Base-by-base conservation (phyloP, 306 rosid species). In the Cicer pinnatifidum region DNA sequence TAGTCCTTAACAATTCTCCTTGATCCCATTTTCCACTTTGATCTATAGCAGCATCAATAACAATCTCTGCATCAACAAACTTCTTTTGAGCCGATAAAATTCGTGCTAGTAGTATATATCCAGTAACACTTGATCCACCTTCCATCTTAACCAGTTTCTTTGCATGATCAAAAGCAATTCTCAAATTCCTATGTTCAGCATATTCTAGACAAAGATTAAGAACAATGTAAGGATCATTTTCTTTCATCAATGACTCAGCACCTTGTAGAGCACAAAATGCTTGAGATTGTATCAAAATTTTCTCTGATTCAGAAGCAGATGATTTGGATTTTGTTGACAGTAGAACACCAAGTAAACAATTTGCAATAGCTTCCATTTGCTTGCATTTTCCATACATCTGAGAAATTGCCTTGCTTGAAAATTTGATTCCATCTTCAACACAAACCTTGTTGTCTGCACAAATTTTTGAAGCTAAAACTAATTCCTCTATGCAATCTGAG, bases 21-120 rank as follows among this genome's bases (percentile, higher is more conserved):
- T 91, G 98, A 59, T 93, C 96, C 97, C 91, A 89, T 79, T 82
- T 89, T 61, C 93, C 98, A 23, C 94, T 84, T 81, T 93, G 93
- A 75, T 91, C 98, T 15, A 93, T 46, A 66, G 96, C 97, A 62
- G 92, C 92, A 84, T 88, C 89, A 46, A 93, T 76, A 50, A 93
- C 91, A 45, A 83, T 71, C 75, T 93, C 98, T 0, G 98, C 98
- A 66, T 91, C 97, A 7, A 43, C 45, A 68, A 85, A 91, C 72
- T 85, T 84, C 61, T 85, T 87, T 57, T 88, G 93, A 77, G 97
- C 97, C 0, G 98, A 93, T 74, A 93, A 83, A 81, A 91, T 89
- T 69, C 92, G 78, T 1, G 97, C 96, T 79, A 91, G 78, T 79
- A 93, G 87, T 69, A 81, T 35, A 64, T 89, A 89, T 20, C 82